Base-by-base conservation (phyloP, 148 eudicot species). In the Chenopodium suecicum region DNA sequence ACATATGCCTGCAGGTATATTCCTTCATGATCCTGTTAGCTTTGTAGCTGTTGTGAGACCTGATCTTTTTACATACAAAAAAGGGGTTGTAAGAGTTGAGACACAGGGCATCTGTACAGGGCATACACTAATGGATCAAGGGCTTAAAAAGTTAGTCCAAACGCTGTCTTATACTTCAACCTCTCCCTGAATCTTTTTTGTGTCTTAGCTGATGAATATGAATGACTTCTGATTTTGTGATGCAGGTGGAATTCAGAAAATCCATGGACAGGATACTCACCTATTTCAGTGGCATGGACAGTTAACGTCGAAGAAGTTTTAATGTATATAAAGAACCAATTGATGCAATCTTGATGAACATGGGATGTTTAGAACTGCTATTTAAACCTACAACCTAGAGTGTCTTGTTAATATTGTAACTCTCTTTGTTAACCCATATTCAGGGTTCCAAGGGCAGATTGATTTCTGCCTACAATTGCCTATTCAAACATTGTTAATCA, bases 81-180 rank as follows among this genome's bases (percentile, higher is more conserved):
- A 82, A 75, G 99, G 98, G 34, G 99, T 93, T 34, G 99, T 93
- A 67, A 92, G 99, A 81, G 99, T 95, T 70, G 99, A 95, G 84
- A 95, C 99, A 8, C 97, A 95, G 83, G 99, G 99, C 73, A 85
- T 92, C 68, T 93, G 94, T 46, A 83, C 75, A 0, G 99, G 98
- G 20, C 97, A 92, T 79, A 93, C 99, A 1, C 79, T 95, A 50
- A 83, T 95, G 99, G 98, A 95, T 83, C 98, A 91, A 85, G 98
- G 98, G 79, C 87, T 93, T 27, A 95, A 93, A 83, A 90, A 50
- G 99, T 95, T 70, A 16, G 91, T 84, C 69, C 27, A 73, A 66
- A 1, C 46, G 23, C 9, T 32, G 16, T 68, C 62, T 13, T 25
- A 2, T 19, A 32, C 79, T 84, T 17, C 23, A 2, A 7, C 72